These are phyloP conservation scores for Exsudoporus floridanus DNA, from an alignment of 1,284 basidiomycete species.

Conservation along the genomic window DNA sequence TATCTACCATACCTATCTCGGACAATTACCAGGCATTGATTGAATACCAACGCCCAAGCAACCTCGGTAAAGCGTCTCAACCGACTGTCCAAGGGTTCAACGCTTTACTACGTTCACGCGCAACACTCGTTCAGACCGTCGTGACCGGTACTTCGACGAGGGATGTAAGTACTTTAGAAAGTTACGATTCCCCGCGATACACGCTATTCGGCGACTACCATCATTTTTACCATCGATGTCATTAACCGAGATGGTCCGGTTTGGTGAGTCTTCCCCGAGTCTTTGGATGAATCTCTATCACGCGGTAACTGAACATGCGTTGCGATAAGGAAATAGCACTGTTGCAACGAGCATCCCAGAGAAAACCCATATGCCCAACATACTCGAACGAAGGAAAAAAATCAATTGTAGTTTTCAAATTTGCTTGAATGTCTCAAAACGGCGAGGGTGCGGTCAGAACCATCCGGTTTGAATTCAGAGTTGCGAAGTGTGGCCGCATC, in stretches of 20 bases:
- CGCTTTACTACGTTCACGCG: background rate
- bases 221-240: slow-evolving; percentile 11
- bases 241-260: slow-evolving; percentile 23
- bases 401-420: background rate
- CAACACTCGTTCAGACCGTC: background rate
- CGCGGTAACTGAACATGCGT: slow-evolving; percentile 25
- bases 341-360: no score
- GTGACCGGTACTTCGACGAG: background rate
- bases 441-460: no score
- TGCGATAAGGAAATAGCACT: slow-evolving; percentile 27
- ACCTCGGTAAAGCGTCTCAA: no score
- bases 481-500: no score
- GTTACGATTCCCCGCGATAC: background rate
- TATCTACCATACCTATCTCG: background rate
- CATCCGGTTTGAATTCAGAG: no score
- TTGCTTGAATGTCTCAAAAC: background rate
- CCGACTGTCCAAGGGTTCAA: no score
- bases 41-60: background rate
- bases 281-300: slow-evolving; percentile 17
- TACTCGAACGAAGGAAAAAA: background rate
- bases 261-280: slow-evolving; percentile 17
- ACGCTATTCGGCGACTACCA: background rate
- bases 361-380: background rate
- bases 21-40: background rate
- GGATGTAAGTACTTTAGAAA: background rate